These are phyloP conservation scores for Saururus chinensis DNA, from an alignment of 164 flowering plant genomes.

Conservation along the genomic window DNA sequence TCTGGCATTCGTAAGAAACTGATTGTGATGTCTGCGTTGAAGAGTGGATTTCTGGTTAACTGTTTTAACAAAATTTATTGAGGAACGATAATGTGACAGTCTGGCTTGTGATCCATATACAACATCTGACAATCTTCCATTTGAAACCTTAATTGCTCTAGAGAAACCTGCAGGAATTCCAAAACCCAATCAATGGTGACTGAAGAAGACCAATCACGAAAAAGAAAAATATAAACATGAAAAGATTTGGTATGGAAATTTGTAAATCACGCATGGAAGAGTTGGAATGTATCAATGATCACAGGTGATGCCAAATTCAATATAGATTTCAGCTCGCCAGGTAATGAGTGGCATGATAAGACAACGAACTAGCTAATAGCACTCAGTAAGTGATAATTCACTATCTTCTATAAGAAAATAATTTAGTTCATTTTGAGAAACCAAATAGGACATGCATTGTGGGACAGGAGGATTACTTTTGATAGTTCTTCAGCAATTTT, in stretches of 20 bases:
- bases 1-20: conserved; percentile 29
- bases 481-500: too few species aligned
- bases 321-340: too few species aligned
- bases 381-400: too few species aligned
- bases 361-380: too few species aligned
- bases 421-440: too few species aligned
- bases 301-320: too few species aligned
- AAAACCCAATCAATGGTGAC: background rate
- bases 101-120: background rate
- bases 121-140: background rate
- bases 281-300: too few species aligned
- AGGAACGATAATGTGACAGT: background rate
- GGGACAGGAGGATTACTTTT: too few species aligned
- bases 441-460: too few species aligned
- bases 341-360: too few species aligned
- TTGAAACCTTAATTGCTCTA: background rate
- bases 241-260: background rate
- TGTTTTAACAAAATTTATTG: background rate
- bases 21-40: conserved; percentile 10
- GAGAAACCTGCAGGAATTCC: background rate
- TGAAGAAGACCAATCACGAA: background rate
- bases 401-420: too few species aligned
- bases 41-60: background rate
- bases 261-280: too few species aligned
- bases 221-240: background rate